Base-by-base conservation (phyloP, 1,284 basidiomycete genomes). In the Meripilus lineatus region DNA sequence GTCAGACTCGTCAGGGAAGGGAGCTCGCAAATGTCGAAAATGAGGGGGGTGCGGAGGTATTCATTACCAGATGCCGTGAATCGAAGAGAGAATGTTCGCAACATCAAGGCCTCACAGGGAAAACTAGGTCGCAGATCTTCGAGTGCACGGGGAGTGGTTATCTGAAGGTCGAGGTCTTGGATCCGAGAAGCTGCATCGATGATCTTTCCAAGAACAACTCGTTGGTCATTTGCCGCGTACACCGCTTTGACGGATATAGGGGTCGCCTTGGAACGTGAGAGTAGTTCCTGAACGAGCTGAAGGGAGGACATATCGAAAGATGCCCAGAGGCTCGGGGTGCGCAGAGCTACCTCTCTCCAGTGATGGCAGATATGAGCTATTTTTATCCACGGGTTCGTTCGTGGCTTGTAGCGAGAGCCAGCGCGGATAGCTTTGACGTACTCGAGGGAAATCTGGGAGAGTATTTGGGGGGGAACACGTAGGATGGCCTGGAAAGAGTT, bases 331-430 rank as follows among this genome's bases (percentile, higher is more conserved):
- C 15, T 11, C 17, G 47, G 44, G 8, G 32, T 25, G 20, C 32
- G n/a, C 4, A 48, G 44, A 15, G 43, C 47, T 8, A 43, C 47
- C n/a, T 40, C 23, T 11, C 47, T 21, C 47, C 47, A 48, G 14
- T 37, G 30, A 38, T 48, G 47, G 21, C 47, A 48, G 22, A 48
- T 44, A n/a, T 45, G 47, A 6, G 47, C 45, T 15, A 45, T 21
- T 24, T 11, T 32, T 11, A 45, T 18, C 47, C 47, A 45, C 4
- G 8, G 6, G n/a, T 45, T 38, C 36, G 34, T 22, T 20, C 21
- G 38, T n/a, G n/a, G n/a, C n/a, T n/a, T n/a, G n/a, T n/a, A n/a
- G n/a, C n/a, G n/a, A n/a, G n/a, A n/a, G n/a, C n/a, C n/a, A n/a
- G n/a, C n/a, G n/a, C n/a, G n/a, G n/a, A n/a, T n/a, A n/a, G n/a